phyloP scores from a whole-genome alignment of 2,329 filamentous ascomycete species.

The Penicillium sp. region DNA sequence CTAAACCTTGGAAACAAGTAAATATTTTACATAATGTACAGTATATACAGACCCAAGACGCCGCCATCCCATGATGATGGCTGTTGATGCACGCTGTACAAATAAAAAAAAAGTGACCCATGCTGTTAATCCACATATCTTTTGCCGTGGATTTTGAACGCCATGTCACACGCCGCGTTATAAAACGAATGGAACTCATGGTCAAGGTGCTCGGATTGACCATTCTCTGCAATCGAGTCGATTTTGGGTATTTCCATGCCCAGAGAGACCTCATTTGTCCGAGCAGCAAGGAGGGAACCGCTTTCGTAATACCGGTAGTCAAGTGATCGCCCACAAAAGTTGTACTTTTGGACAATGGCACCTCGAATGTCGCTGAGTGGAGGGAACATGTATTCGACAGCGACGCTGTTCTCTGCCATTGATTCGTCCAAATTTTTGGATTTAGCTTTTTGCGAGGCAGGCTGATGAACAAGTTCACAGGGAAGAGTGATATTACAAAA shows the following conservation, averaged over 20 bases:
- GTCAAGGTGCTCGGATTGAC: constrained; percentile 16
- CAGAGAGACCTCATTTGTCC: constrained; percentile 34
- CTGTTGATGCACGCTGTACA: constrained; percentile 10
- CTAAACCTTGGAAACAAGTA: not conserved
- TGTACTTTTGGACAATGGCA: constrained; percentile 33
- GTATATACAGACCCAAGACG: constrained; percentile 6
- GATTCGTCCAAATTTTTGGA: not conserved
- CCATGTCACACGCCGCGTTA: constrained; percentile 38
- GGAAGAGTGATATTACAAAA: constrained; percentile 37
- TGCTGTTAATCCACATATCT: constrained; percentile 4
- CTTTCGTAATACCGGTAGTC: constrained; percentile 34
- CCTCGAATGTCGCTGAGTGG: constrained; percentile 32
- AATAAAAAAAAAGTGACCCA: constrained; percentile 1
- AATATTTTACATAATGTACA: constrained; percentile 16
- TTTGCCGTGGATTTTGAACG: constrained; percentile 34
- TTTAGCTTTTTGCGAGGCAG: not conserved
- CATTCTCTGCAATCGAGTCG: constrained; percentile 2
- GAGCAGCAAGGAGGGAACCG: constrained; percentile 33
- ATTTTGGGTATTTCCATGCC: constrained; percentile 26
- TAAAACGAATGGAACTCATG: constrained; percentile 39
- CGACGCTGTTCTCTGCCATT: constrained; percentile 14
- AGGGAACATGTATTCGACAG: constrained; percentile 38
- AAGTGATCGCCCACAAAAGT: constrained; percentile 34
- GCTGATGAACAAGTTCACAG: constrained; percentile 16
- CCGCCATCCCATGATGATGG: not conserved